phyloP scores from a whole-genome alignment of 2,329 filamentous ascomycete genomes.

The Epichloe sylvatica region DNA sequence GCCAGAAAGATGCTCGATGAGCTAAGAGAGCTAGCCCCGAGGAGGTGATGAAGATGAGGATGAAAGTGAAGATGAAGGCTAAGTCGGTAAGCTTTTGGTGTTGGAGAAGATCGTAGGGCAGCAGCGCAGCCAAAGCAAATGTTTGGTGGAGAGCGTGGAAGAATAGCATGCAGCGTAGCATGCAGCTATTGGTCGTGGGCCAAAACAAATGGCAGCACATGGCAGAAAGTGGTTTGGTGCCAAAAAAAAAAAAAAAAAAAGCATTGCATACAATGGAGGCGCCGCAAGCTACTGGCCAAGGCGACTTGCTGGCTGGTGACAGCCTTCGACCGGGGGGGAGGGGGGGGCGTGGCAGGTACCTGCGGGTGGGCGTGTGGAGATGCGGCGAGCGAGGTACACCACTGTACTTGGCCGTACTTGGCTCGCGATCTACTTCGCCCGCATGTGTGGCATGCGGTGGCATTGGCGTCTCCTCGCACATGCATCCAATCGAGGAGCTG shows the following conservation, averaged over 20 bases:
- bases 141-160: constrained; percentile 9
- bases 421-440: too few species aligned
- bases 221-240: constrained; percentile 4
- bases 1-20: constrained; percentile 2
- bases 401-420: too few species aligned
- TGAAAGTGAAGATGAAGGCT: neutral
- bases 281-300: neutral
- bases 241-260: neutral
- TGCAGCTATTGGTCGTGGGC: constrained; percentile 15
- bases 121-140: constrained; percentile 4
- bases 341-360: neutral
- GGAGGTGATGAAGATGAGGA: neutral
- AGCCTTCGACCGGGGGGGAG: neutral
- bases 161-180: constrained; percentile 11
- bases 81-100: neutral
- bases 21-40: neutral
- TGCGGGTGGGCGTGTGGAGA: neutral
- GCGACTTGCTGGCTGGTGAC: neutral
- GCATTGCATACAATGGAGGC: neutral
- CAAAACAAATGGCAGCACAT: constrained; percentile 14
- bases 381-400: neutral
- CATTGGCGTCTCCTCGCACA: neutral
- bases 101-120: constrained; percentile 3
- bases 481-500: neutral
- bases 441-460: neutral